Evolutionary conservation across 495 filamentous ascomycete species (phyloP), one percentile per base, ranked within the genome.

Genomic region (Daldinia vernicosa): DNA sequence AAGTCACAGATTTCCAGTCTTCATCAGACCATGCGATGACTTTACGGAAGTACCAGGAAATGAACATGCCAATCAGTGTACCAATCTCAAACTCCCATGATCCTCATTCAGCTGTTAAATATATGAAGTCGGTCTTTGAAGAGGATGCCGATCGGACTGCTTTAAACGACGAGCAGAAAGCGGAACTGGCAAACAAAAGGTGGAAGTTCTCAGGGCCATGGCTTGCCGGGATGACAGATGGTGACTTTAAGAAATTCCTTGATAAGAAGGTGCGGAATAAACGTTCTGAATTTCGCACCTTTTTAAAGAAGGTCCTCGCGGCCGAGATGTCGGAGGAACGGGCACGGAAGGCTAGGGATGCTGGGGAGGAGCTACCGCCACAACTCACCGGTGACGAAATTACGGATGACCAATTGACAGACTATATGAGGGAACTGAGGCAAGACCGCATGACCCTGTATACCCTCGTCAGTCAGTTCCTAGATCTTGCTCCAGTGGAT

Each of bases 1-100:
- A 97, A 76, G 88, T 97, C 78, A 97, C 93, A 62, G 93, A 97
- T 65, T 99, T 93, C 81, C 86, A 89, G 62, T 93, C 92, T 40
- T 91, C 93, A 1, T 85, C 89, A 55, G 93, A 97, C 75, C 93
- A 97, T 77, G 88, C 89, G 26, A 80, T 92, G 69, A 94, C 93
- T 11, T 80, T 97, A 51, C 83, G 86, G 76, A 98, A 98, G 81
- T 98, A 90, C 84, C 91, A 93, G 72, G 93, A 97, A 75, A 59
- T 89, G 12, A 73, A 75, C 53, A 28, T 85, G 7, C 80, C 86
- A 0, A 82, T 94, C 32, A 84, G 86, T 19, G 79, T 86, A 52
- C 83, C 84, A 7, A 19, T 2, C 1, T 19, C 67, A 60, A n/a
- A 69, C 78, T 57, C 75, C 74, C 19, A 60, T 45, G 63, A 55